Percentiles rank a stretch among this genome's conserved stretches.
These are phyloP conservation scores for Quercus suber DNA, from an alignment of 306 rosid species.

Conservation along the genomic window DNA sequence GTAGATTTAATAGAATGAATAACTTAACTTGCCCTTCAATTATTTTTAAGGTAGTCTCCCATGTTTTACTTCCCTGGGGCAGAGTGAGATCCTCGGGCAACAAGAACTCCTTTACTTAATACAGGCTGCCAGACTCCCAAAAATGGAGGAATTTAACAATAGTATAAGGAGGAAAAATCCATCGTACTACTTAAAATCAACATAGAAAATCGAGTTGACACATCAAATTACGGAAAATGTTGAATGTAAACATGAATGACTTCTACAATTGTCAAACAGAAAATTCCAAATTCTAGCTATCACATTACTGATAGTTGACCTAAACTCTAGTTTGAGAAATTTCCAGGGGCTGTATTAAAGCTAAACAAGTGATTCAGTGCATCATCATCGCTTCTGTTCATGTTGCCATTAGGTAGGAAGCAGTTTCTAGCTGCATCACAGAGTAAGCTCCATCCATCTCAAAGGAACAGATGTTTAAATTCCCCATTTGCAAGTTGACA, in stretches of 20 bases:
- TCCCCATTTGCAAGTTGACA: conserved; percentile 88
- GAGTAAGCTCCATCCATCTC: conserved; percentile 17
- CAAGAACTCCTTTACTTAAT: no score
- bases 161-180: no score
- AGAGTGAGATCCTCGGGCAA: no score
- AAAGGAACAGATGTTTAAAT: conserved; percentile 69
- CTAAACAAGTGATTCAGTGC: no score
- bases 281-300: neutral
- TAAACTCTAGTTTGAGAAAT: neutral
- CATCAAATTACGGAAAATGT: neutral
- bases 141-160: no score
- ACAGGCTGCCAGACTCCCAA: no score
- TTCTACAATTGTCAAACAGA: neutral
- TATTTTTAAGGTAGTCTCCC: no score
- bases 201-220: neutral
- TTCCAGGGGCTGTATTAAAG: no score
- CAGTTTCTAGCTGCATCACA: neutral
- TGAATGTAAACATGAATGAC: neutral
- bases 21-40: no score
- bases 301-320: neutral
- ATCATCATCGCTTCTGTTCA: neutral
- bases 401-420: neutral
- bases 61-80: no score
- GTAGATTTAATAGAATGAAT: no score
- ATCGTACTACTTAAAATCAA: neutral